Evolutionary conservation across 495 filamentous ascomycete genomes (phyloP).

Genomic region (Penicillium tannophilum): DNA sequence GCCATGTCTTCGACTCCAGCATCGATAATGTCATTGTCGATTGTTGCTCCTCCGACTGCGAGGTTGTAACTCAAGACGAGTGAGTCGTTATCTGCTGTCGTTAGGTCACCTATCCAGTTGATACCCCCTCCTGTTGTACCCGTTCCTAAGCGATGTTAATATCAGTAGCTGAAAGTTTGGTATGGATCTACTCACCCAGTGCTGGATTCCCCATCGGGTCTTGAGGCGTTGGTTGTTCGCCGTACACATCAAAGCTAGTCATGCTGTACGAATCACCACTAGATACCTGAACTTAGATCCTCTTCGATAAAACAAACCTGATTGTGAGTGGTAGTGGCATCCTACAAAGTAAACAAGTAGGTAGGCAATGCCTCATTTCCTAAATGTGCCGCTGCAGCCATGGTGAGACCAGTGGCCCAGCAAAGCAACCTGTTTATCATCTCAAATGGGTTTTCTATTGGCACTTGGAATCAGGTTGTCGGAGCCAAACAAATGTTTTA

Average conservation of each 20-base stretch:
- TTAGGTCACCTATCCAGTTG: conserved; percentile 60
- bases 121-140: conserved; percentile 52
- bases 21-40: conserved; percentile 50
- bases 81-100: conserved; percentile 54
- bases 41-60: conserved; percentile 58
- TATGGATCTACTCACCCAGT: conserved; percentile 25
- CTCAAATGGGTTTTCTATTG: neutral
- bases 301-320: neutral
- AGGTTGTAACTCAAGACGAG: conserved; percentile 58
- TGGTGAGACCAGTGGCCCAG: conserved; percentile 4
- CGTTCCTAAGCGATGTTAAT: conserved; percentile 31
- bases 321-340: neutral
- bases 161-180: neutral
- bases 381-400: conserved; percentile 25
- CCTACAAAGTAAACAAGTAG: conserved; percentile 44
- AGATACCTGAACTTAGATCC: neutral
- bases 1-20: conserved; percentile 30
- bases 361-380: conserved; percentile 17
- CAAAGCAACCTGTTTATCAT: neutral
- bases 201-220: conserved; percentile 80
- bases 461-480: neutral
- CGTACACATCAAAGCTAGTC: conserved; percentile 65
- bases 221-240: conserved; percentile 56
- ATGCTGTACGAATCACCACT: conserved; percentile 63
- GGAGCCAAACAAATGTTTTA: neutral